Evolutionary conservation across 805 yeast species (phyloP), one percentile per base, ranked within the genome.

Genomic region (Groenewaldozyma salmanticensis): DNA sequence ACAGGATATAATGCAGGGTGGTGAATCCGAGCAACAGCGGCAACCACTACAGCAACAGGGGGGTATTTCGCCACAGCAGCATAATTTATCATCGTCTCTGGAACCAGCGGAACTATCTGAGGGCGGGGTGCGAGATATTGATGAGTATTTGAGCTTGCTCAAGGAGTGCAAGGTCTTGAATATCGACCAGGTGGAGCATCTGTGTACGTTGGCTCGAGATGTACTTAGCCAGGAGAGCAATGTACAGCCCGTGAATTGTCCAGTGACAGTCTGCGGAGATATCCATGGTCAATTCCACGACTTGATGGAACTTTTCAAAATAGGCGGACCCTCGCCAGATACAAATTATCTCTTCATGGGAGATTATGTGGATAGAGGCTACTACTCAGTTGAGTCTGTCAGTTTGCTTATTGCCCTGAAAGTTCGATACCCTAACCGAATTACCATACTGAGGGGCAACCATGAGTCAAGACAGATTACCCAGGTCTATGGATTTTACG

Each of bases 251-350:
- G 96, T 90, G 36, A 77, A 76, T 48, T 90, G 87, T 5, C 98
- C 98, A 4, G 97, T 92, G 27, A 90, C 97, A 16, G 81, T 90
- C 15, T 90, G 95, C 68, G 96, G 96, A 51, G 96, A 87, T 63
- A 90, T 87, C 41, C 96, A 87, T 59, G 96, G 96, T 32, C 96
- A 87, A 62, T 88, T 87, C 61, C 96, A 88, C 60, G 96, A 87
- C 67, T 69, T 87, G 60, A 82, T 86, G 79, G 96, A 87, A 62
- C 68, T 87, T 44, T 88, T 87, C 64, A 84, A 85, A 55, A 87
- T 87, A 54, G 96, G 96, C 33, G 96, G 96, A 13, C 88, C 88
- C 37, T 82, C 90, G 52, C 96, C 96, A 0, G 86, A 77, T 50
- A 87, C 95, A 7, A 86, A 84, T 61, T 87, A 87, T 60, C 62